Percentiles rank a stretch among this genome's conserved stretches.
phyloP scores from a whole-genome alignment of 2,329 filamentous ascomycete species.

The Diplocarpon mali region DNA sequence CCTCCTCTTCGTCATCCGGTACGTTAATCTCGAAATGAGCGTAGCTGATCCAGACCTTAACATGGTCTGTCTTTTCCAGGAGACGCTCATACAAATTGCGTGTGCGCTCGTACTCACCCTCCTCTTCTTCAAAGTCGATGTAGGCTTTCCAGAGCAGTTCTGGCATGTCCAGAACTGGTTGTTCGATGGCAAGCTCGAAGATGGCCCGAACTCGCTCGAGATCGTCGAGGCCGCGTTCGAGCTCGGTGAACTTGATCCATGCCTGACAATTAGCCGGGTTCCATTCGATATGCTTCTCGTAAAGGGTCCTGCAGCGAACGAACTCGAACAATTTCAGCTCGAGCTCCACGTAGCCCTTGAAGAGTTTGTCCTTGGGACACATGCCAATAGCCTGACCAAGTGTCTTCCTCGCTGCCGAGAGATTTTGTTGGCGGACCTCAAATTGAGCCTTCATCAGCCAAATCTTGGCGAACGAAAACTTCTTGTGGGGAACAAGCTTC shows the following conservation, averaged over 20 bases:
- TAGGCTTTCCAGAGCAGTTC: conserved; percentile 97
- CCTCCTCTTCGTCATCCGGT: conserved; percentile 60
- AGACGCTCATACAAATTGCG: conserved; percentile 80
- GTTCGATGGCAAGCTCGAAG: conserved; percentile 78
- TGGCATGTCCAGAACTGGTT: conserved; percentile 86
- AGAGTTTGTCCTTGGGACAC: conserved; percentile 93
- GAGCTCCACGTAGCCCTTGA: conserved; percentile 85
- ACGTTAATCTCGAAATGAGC: conserved; percentile 98
- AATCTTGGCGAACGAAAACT: conserved; percentile 94
- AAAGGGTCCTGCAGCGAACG: conserved; percentile 76
- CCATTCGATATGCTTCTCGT: conserved; percentile 89
- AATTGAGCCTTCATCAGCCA: conserved; percentile 94
- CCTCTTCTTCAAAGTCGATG: conserved; percentile 96
- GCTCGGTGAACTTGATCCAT: conserved; percentile 92
- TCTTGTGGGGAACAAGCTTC: conserved; percentile 83
- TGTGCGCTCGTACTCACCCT: conserved; percentile 79
- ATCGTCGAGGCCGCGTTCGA: conserved; percentile 87
- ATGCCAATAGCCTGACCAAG: conserved; percentile 83
- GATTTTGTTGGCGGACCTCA: conserved; percentile 76
- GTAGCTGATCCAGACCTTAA: conserved; percentile 98
- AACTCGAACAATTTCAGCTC: conserved; percentile 95
- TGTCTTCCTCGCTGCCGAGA: conserved; percentile 73
- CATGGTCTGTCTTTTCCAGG: conserved; percentile 89
- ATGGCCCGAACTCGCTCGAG: conserved; percentile 79
- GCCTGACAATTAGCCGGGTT: conserved; percentile 83